phyloP scores from a whole-genome alignment of 2,329 filamentous ascomycete genomes.

The Sarocladium brachiariae region DNA sequence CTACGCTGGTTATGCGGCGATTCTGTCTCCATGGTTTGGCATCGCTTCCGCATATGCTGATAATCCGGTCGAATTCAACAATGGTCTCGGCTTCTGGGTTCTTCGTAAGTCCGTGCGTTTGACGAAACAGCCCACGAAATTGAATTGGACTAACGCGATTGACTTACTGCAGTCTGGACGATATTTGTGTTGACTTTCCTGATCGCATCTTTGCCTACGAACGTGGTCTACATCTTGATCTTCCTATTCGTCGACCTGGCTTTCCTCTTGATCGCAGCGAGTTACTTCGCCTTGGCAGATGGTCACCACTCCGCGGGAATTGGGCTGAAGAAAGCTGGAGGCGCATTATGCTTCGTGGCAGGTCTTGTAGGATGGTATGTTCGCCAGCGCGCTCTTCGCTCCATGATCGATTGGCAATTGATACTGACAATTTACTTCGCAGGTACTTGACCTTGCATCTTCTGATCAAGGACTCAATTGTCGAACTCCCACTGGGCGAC shows the following conservation, averaged over 20 bases:
- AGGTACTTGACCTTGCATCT: slow-evolving; percentile 21
- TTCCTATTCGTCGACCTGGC: slow-evolving; percentile 18
- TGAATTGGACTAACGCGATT: neutral
- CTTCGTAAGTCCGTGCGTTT: slow-evolving; percentile 13
- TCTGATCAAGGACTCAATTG: slow-evolving; percentile 17
- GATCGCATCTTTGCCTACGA: slow-evolving; percentile 18
- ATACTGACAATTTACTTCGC: neutral
- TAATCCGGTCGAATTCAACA: slow-evolving; percentile 18
- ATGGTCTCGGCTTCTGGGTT: slow-evolving; percentile 21
- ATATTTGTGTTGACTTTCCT: slow-evolving; percentile 20
- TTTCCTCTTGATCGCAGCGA: slow-evolving; percentile 17
- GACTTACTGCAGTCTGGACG: slow-evolving; percentile 16
- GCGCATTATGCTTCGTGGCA: slow-evolving; percentile 20
- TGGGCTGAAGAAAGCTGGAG: slow-evolving; percentile 17
- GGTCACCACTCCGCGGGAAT: slow-evolving; percentile 13
- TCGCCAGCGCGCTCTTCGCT: neutral
- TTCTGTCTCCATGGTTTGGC: slow-evolving; percentile 20
- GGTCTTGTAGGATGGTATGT: slow-evolving; percentile 20
- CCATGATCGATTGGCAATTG: neutral
- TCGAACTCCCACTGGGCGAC: slow-evolving; percentile 19
- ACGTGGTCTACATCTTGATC: slow-evolving; percentile 19
- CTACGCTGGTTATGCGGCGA: slow-evolving; percentile 20
- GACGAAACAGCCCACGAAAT: neutral
- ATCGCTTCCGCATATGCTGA: slow-evolving; percentile 19
- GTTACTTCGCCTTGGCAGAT: slow-evolving; percentile 21